phyloP scores from a whole-genome alignment of 495 filamentous ascomycete species.

The Penicillium subrubescens region DNA sequence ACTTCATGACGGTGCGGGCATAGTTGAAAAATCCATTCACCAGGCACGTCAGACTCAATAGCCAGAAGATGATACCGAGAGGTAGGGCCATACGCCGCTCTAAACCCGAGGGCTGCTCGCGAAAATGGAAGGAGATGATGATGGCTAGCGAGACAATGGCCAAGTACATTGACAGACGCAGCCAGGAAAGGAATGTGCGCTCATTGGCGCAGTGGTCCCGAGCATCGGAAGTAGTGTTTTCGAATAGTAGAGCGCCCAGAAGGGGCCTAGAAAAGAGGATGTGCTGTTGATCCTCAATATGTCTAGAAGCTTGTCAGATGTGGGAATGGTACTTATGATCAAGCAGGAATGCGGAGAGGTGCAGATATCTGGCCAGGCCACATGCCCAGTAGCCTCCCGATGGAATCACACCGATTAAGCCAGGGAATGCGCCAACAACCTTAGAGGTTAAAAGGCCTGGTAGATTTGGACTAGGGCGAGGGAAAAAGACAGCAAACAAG shows the following conservation, averaged over 20 bases:
- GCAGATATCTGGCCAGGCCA: not conserved
- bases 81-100: conserved; percentile 80
- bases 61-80: conserved; percentile 87
- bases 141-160: conserved; percentile 87
- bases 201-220: conserved; percentile 64
- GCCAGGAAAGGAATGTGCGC: conserved; percentile 87
- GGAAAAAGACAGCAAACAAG: not conserved
- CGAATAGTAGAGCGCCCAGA: conserved; percentile 80
- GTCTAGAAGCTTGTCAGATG: conserved; percentile 21
- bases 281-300: conserved; percentile 36
- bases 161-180: conserved; percentile 89
- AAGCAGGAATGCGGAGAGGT: conserved; percentile 1
- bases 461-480: not conserved
- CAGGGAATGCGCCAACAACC: not conserved
- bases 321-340: not conserved
- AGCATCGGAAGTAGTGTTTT: conserved; percentile 85
- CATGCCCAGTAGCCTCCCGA: not conserved
- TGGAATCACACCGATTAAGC: not conserved
- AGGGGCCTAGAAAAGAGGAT: conserved; percentile 73
- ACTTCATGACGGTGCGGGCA: conserved; percentile 82
- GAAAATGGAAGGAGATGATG: conserved; percentile 89
- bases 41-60: conserved; percentile 73
- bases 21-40: conserved; percentile 83
- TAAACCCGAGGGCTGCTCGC: conserved; percentile 63
- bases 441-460: not conserved